Evolutionary conservation across 495 filamentous ascomycete species (phyloP).

Genomic region (Arthonia radiata): DNA sequence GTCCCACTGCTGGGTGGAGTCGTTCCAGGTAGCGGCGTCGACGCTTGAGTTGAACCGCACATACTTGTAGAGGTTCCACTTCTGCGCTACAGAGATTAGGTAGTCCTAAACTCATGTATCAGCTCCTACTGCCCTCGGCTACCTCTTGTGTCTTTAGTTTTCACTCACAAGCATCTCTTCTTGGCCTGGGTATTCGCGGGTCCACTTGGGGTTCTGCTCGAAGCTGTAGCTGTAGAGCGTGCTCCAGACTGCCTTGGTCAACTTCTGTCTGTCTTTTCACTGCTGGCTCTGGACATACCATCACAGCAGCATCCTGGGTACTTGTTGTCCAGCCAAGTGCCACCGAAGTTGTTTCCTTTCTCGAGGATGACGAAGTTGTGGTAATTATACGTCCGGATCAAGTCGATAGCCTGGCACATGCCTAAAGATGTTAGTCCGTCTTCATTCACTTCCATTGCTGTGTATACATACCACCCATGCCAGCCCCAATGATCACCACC

Average conservation of each 20-base stretch:
- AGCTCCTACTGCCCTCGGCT: background rate
- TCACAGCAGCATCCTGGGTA: no score
- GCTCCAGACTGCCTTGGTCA: conserved; percentile 25
- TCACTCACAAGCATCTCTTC: conserved; percentile 26
- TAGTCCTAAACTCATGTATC: conserved; percentile 13
- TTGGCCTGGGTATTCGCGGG: conserved; percentile 36
- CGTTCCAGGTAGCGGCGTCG: conserved; percentile 30
- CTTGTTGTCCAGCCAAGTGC: no score
- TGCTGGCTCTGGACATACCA: no score
- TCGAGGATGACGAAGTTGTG: no score
- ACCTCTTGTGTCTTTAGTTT: background rate
- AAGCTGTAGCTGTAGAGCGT: conserved; percentile 39
- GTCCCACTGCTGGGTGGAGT: conserved; percentile 28
- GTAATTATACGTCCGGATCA: no score
- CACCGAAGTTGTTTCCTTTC: no score
- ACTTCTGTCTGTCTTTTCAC: no score
- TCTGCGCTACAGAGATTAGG: conserved; percentile 29
- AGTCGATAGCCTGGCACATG: no score
- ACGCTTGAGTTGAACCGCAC: conserved; percentile 29
- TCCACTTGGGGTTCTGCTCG: conserved; percentile 39
- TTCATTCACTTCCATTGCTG: no score
- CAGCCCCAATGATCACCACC: no score
- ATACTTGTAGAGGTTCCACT: conserved; percentile 27
- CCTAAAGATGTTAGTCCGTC: no score
- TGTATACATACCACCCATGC: no score